Evolutionary conservation across 2,329 filamentous ascomycete species (phyloP).

Genomic region (Zymoseptoria crescenta): DNA sequence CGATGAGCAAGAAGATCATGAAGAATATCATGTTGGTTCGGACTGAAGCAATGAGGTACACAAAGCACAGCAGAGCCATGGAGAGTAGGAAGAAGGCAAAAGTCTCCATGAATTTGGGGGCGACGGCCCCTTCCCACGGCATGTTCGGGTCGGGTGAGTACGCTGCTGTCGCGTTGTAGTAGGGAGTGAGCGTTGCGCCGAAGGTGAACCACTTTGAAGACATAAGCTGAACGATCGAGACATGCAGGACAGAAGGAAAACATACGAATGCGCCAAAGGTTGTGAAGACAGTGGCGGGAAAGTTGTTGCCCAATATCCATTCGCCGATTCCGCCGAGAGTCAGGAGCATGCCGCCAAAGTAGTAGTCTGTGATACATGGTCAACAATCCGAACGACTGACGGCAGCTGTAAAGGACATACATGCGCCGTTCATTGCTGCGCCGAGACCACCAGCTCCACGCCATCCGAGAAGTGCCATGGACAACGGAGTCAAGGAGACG

Average conservation of each 20-base stretch:
- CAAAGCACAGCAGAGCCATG: slow-evolving; percentile 10
- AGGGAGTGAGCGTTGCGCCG: neutral
- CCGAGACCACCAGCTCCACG: slow-evolving; percentile 13
- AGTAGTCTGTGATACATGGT: slow-evolving; percentile 8
- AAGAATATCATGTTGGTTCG: slow-evolving; percentile 12
- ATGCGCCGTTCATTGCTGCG: slow-evolving; percentile 1
- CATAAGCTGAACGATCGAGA: too few relatives aligned
- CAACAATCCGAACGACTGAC: slow-evolving; percentile 5
- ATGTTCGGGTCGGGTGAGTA: neutral
- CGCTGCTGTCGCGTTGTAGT: neutral
- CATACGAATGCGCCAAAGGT: neutral
- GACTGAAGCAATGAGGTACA: slow-evolving; percentile 9
- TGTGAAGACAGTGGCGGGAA: neutral
- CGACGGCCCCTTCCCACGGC: neutral
- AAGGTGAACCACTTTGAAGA: neutral
- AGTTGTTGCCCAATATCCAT: slow-evolving; percentile 6
- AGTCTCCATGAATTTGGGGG: slow-evolving; percentile 1
- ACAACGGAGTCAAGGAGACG: slow-evolving; percentile 13
- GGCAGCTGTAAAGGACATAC: neutral
- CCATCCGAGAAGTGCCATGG: slow-evolving; percentile 16
- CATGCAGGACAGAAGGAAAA: too few relatives aligned
- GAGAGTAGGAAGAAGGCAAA: neutral
- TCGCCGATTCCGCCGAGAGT: slow-evolving; percentile 11
- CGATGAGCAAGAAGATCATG: slow-evolving; percentile 8
- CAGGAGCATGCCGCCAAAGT: slow-evolving; percentile 5